phyloP scores from a whole-genome alignment of 768 basidiomycete species.

The Suillus weaverae region DNA sequence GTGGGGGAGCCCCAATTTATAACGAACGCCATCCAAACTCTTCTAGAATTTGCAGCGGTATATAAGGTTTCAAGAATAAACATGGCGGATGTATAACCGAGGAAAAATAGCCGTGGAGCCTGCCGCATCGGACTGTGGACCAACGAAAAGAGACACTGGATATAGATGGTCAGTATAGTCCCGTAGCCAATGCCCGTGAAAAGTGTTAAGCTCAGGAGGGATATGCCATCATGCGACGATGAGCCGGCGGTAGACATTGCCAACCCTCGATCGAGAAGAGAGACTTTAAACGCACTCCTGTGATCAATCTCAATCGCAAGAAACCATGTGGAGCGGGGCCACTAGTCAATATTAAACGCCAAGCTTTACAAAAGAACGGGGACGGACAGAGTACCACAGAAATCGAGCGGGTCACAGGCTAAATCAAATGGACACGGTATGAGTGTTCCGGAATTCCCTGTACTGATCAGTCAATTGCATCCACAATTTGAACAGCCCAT shows the following conservation, averaged over 20 bases:
- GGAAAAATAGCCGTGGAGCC: constrained; percentile 17
- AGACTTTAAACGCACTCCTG: not conserved
- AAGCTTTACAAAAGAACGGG: not conserved
- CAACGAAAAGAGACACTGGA: not conserved
- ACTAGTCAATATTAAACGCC: not conserved
- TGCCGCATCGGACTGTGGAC: not conserved
- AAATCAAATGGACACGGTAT: not conserved
- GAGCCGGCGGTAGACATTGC: not conserved
- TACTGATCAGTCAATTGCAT: not conserved
- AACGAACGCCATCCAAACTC: constrained; percentile 29
- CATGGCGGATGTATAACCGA: constrained; percentile 26
- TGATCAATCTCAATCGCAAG: not conserved
- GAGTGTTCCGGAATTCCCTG: not conserved
- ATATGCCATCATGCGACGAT: not conserved
- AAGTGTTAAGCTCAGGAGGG: constrained; percentile 2
- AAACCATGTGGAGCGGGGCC: not conserved
- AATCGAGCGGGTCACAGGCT: not conserved
- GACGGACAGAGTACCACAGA: not conserved
- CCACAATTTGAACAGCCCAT: not conserved
- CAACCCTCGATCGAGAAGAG: not conserved
- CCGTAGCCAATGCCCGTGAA: not conserved
- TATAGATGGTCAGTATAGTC: constrained; percentile 2
- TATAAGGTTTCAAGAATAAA: constrained; percentile 31
- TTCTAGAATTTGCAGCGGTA: constrained; percentile 28
- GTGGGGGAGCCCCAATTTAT: constrained; percentile 27